Percentiles rank a stretch among this genome's conserved stretches.
phyloP scores from a whole-genome alignment of 2,329 filamentous ascomycete genomes.

The Xylaria hypoxylon region DNA sequence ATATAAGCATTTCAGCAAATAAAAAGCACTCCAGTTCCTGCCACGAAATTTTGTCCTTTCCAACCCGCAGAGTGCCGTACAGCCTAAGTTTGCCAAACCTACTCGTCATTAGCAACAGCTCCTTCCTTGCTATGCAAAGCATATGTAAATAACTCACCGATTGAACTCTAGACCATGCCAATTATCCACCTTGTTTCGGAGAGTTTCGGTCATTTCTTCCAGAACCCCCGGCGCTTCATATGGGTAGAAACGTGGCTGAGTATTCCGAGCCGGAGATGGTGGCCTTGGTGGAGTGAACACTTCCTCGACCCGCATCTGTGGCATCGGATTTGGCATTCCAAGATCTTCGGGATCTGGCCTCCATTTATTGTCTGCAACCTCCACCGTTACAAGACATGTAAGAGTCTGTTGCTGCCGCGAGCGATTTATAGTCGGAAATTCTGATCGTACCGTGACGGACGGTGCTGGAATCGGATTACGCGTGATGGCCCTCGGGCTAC shows the following conservation, averaged over 20 bases:
- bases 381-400: slow-evolving; percentile 92
- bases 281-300: slow-evolving; percentile 62
- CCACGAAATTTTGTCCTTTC: slow-evolving; percentile 96
- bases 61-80: slow-evolving; percentile 89
- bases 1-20: slow-evolving; percentile 99
- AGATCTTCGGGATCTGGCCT: slow-evolving; percentile 85
- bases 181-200: slow-evolving; percentile 91
- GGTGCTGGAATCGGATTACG: slow-evolving; percentile 92
- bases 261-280: slow-evolving; percentile 69
- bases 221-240: slow-evolving; percentile 82
- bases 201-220: slow-evolving; percentile 85
- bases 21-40: slow-evolving; percentile 97
- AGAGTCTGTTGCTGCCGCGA: slow-evolving; percentile 95
- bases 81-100: slow-evolving; percentile 92
- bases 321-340: slow-evolving; percentile 61
- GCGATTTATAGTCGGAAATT: slow-evolving; percentile 92
- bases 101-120: slow-evolving; percentile 47
- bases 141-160: slow-evolving; percentile 61
- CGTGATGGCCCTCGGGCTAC: slow-evolving; percentile 76
- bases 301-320: slow-evolving; percentile 64
- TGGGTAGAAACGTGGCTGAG: slow-evolving; percentile 70
- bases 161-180: slow-evolving; percentile 97
- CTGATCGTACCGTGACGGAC: slow-evolving; percentile 92
- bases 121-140: background rate
- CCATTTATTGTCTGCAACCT: slow-evolving; percentile 95